Base-by-base conservation (phyloP, 2,329 filamentous ascomycete genomes). In the Xylariaceae sp. region DNA sequence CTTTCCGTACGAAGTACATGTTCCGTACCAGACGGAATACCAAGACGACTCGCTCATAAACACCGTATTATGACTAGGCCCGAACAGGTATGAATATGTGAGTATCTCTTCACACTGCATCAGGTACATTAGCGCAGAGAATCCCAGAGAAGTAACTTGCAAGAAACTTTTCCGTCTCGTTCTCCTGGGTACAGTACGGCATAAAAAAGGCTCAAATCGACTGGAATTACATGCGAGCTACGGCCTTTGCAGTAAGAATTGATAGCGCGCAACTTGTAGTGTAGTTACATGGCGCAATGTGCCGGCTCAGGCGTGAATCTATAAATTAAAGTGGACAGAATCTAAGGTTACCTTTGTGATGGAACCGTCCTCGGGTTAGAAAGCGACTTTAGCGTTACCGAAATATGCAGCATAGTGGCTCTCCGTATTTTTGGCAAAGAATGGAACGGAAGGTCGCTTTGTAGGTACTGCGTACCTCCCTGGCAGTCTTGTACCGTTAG, bases 281-380 rank as follows among this genome's bases (percentile, higher is more conserved):
- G 50, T 52, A 39, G 51, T 30, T 30, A 30, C 23, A 30, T 30
- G 23, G 23, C 23, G 23, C 23, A 30, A 30, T 41, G 37, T 41
- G 37, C 37, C 41, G n/a, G n/a, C 41, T 6, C 5, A 45, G 41
- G 41, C 1, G 47, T 49, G 47, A 3, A 5, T 23, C 23, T 51
- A 51, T 51, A 66, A 30, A 30, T 4, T 30, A 30, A 30, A 61
- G 58, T 65, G 64, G 58, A 53, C 50, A 54, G 7, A n/a, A n/a
- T 13, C 15, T 34, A 68, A 68, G 67, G 69, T 65, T 71, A 68
- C 68, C 69, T 66, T 67, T 67, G 66, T 64, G 65, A 71, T 68
- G 69, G 69, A 69, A 71, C 69, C 66, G 67, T 64, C 64, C 65
- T 63, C 65, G 65, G 66, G 64, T 66, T 64, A 61, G 63, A 68